A percentile compares a stretch with the other conserved stretches of the same genome.
These are phyloP conservation scores for Hyphopichia pseudoburtonii DNA, from an alignment of 1,139 yeast species.

Conservation along the genomic window DNA sequence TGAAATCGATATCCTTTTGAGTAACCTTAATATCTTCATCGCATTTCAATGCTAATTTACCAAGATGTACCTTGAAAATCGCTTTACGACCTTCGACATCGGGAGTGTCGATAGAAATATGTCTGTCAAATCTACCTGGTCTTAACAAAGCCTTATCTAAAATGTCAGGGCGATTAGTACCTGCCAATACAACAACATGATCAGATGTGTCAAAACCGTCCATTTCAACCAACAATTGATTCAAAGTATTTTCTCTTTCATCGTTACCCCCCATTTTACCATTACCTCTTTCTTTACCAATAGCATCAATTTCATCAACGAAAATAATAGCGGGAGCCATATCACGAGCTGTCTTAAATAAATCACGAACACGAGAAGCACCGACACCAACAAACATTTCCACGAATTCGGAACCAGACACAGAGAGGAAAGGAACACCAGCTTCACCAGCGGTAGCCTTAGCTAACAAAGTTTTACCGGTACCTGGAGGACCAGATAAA, in stretches of 20 bases:
- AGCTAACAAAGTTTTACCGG: constrained; percentile 97
- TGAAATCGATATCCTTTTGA: constrained; percentile 32
- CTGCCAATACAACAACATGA: constrained; percentile 95
- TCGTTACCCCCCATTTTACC: constrained; percentile 88
- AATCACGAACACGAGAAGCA: constrained; percentile 94
- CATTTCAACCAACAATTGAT: constrained; percentile 95
- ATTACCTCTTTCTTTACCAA: constrained; percentile 89
- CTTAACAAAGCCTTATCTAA: constrained; percentile 89
- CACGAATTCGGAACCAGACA: constrained; percentile 96
- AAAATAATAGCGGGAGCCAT: constrained; percentile 92
- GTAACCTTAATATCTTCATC: constrained; percentile 24
- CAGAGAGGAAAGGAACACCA: constrained; percentile 92
- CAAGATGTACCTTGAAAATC: constrained; percentile 82
- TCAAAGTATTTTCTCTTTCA: constrained; percentile 94
- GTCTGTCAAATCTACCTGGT: constrained; percentile 97
- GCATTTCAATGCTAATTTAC: constrained; percentile 56
- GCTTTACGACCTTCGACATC: constrained; percentile 92
- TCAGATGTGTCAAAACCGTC: constrained; percentile 91
- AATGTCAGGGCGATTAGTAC: constrained; percentile 94
- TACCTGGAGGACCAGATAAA: constrained; percentile 98
- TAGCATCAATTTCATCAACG: constrained; percentile 97
- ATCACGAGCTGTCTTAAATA: constrained; percentile 88
- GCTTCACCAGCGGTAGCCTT: constrained; percentile 99
- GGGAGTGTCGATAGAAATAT: constrained; percentile 86
- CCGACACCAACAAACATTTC: constrained; percentile 99